Percentiles rank a stretch among this genome's conserved stretches.
phyloP scores from a whole-genome alignment of 2,329 filamentous ascomycete species.

The Hawksworthiomyces lignivorus region DNA sequence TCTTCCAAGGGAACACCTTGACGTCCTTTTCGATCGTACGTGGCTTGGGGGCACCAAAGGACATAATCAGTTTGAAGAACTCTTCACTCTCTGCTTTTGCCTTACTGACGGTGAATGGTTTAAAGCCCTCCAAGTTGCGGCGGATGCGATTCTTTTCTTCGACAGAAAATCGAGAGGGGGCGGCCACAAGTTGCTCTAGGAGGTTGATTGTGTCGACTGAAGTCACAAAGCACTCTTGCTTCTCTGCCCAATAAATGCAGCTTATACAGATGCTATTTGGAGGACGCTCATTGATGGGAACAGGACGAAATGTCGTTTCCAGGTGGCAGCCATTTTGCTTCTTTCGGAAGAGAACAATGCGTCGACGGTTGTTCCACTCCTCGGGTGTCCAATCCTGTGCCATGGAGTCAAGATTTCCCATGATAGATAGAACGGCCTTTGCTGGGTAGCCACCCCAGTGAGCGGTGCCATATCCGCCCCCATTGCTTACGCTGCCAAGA shows the following conservation, averaged over 20 bases:
- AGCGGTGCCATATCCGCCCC: conserved; percentile 51
- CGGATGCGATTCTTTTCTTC: conserved; percentile 98
- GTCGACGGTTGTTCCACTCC: conserved; percentile 69
- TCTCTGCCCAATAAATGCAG: conserved; percentile 96
- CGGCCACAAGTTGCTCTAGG: conserved; percentile 80
- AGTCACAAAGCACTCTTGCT: conserved; percentile 83
- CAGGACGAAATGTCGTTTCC: conserved; percentile 68
- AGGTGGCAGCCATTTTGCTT: conserved; percentile 76
- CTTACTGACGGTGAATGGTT: conserved; percentile 88
- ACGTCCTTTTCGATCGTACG: conserved; percentile 98
- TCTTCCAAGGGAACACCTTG: conserved; percentile 97
- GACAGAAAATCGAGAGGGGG: conserved; percentile 73
- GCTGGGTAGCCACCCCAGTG: conserved; percentile 74
- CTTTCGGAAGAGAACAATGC: conserved; percentile 83
- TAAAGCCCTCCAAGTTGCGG: conserved; percentile 89
- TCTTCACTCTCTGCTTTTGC: conserved; percentile 86
- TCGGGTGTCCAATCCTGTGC: conserved; percentile 73
- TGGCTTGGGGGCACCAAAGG: conserved; percentile 88
- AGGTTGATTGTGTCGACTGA: conserved; percentile 95
- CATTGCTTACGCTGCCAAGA: conserved; percentile 19
- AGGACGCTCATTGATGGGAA: conserved; percentile 70
- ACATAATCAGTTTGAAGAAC: conserved; percentile 99
- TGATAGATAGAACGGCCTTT: conserved; percentile 79
- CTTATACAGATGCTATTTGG: conserved; percentile 89
- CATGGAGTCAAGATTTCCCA: conserved; percentile 81